phyloP scores from a whole-genome alignment of 164 flowering plant species.

The Dillenia suffruticosa region DNA sequence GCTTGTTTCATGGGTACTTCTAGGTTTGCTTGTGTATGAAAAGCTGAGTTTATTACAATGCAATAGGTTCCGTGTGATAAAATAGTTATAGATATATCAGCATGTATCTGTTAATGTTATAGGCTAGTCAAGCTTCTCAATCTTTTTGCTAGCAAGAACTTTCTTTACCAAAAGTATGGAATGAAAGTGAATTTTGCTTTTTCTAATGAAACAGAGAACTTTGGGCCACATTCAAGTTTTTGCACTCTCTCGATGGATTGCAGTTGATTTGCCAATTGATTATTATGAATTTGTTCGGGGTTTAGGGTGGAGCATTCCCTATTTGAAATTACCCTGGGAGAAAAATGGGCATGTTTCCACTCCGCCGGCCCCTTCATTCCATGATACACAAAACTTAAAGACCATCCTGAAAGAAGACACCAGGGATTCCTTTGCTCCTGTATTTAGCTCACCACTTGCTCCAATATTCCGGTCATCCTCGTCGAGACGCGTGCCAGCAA shows the following conservation, averaged over 20 bases:
- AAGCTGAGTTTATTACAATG: no score
- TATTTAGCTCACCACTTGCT: conserved; percentile 69
- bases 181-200: no score
- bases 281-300: conserved; percentile 74
- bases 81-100: no score
- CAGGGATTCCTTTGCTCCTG: conserved; percentile 26
- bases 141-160: no score
- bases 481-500: no score
- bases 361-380: conserved; percentile 20
- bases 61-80: no score
- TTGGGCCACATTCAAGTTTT: conserved; percentile 84
- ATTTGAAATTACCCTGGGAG: conserved; percentile 91
- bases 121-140: no score
- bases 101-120: no score
- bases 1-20: no score
- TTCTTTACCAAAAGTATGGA: no score
- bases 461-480: conserved; percentile 19
- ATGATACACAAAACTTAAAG: conserved; percentile 14
- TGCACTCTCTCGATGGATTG: conserved; percentile 87
- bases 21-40: no score
- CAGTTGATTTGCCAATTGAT: conserved; percentile 67
- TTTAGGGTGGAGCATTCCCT: conserved; percentile 84
- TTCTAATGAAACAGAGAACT: conserved; percentile 51
- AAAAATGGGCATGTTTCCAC: conserved; percentile 24
- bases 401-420: conserved; percentile 14